A percentile compares a stretch with the other conserved stretches of the same genome.
Evolutionary conservation across 345 rosid species (phyloP).

Genomic region (Cardamine chenopodiifolia): DNA sequence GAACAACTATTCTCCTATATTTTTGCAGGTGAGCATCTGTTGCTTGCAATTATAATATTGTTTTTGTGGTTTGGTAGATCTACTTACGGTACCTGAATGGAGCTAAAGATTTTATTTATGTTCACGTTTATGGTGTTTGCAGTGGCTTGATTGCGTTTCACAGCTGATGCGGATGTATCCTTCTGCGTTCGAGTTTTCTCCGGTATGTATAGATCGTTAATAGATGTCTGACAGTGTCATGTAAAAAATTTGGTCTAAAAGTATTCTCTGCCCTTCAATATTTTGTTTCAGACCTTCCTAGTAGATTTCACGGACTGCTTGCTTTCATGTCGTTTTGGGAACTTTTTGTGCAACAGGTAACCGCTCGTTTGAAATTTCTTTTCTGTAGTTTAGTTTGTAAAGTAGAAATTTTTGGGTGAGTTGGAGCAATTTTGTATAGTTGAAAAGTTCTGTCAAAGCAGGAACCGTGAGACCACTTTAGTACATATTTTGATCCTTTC

Average conservation of each 20-base stretch:
- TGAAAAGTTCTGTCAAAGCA: neutral
- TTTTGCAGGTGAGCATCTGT: constrained; percentile 72
- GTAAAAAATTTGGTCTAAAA: constrained; percentile 7
- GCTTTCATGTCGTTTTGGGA: constrained; percentile 94
- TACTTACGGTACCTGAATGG: constrained; percentile 6
- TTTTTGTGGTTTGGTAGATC: neutral
- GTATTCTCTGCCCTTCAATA: constrained; percentile 7
- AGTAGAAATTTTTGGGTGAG: constrained; percentile 6
- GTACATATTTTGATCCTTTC: constrained; percentile 7
- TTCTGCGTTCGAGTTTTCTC: constrained; percentile 89
- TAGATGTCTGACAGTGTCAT: constrained; percentile 17
- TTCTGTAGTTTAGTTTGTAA: constrained; percentile 19
- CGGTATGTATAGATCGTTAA: constrained; percentile 58
- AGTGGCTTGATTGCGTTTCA: constrained; percentile 99
- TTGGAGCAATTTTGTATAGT: constrained; percentile 10
- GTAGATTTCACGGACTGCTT: constrained; percentile 88
- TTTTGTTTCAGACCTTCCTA: constrained; percentile 67
- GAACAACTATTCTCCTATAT: constrained; percentile 88
- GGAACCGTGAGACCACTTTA: constrained; percentile 2
- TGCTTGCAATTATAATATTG: constrained; percentile 16
- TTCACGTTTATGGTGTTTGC: constrained; percentile 46
- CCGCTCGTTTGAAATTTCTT: constrained; percentile 18
- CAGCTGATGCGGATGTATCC: constrained; percentile 95
- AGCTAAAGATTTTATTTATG: neutral
- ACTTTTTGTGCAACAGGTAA: constrained; percentile 94